Evolutionary conservation across 1,284 basidiomycete genomes (phyloP), one percentile per base, ranked within the genome.

Genomic region (Cutaneotrichosporon dermatis): DNA sequence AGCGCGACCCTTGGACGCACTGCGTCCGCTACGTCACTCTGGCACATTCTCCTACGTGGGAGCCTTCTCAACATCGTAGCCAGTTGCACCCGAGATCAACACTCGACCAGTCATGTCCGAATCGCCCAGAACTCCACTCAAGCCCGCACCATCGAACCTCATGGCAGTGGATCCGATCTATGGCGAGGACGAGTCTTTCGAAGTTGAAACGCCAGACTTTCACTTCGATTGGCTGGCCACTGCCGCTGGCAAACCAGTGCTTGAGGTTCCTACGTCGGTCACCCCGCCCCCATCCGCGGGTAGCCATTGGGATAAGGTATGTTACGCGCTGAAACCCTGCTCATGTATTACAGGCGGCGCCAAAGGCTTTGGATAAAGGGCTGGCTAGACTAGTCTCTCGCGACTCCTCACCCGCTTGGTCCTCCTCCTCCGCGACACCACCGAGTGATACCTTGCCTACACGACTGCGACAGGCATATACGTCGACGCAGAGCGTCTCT

Each of bases 161-260:
- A 25, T 35, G 25, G 37, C n/a, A 2, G 39, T 53, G 3, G 50
- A 46, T 9, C 36, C 51, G 10, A 13, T 48, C 37, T 42, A 39
- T 16, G 55, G 57, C 42, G 55, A 62, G 13, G 64, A 65, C 25
- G 60, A 65, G 10, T 70, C 69, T n/a, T 69, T 73, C 15, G 68
- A 73, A 3, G 64, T 73, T 40, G 57, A 62, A 16, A 57, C 69
- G 8, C 73, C 73, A 1, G 70, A 74, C 57, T 74, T 75, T 40
- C 68, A 75, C 50, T 75, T 70, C 48, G 69, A 73, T 39, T 75
- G 70, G 69, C 65, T 56, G 7, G 40, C 48, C 12, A 12, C 46
- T 3, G 46, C 25, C 5, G 11, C 10, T 13, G 9, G 33, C 2
- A 13, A 9, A 8, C 12, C 39, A 9, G 39, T 9, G 12, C 39